Base-by-base conservation (phyloP, 805 yeast species). In the Spathaspora hagerdaliae region DNA sequence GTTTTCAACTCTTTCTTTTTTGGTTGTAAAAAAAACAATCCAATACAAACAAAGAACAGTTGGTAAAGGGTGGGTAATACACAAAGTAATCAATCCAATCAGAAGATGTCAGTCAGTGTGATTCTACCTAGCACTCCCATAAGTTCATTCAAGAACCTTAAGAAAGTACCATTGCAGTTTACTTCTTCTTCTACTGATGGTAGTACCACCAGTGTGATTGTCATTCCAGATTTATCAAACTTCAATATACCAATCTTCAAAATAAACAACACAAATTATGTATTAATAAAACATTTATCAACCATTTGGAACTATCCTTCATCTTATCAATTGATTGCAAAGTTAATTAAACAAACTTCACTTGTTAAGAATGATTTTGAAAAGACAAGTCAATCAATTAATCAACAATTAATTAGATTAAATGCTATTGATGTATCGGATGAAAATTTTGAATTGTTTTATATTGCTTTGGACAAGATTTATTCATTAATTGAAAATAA, bases 241-340 rank as follows among this genome's bases (percentile, higher is more conserved):
- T 39, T 51, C 12, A 47, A 43, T 19, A 32, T 56, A 6, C 63
- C 66, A 0, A 24, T 54, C 3, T 61, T 61, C 42, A 27, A 27
- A 33, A 8, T 42, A 1, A 51, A 52, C 15, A 44, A 46, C n/a
- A 31, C 36, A 8, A 43, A 50, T 24, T 58, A 55, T 39, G 67
- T 67, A 2, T 51, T 71, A 33, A 38, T 66, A 11, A 59, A 61
- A 38, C 63, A 67, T 47, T 53, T 71, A 42, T 63, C 71, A 7
- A 36, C 29, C 27, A 43, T 61, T 8, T 71, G 73, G 72, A 65
- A 63, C 47, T 71, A 56, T 42, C 74, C 76, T 1, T 70, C 75
- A 7, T 64, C 75, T 4, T 71, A 71, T 47, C 77, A 71, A 51
- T 46, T 71, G 15, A 60, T 71, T 27, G 42, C 48, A n/a, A 57